Conservation (phyloP, 2,329 filamentous ascomycete species). For the Xylaria sp. region DNA sequence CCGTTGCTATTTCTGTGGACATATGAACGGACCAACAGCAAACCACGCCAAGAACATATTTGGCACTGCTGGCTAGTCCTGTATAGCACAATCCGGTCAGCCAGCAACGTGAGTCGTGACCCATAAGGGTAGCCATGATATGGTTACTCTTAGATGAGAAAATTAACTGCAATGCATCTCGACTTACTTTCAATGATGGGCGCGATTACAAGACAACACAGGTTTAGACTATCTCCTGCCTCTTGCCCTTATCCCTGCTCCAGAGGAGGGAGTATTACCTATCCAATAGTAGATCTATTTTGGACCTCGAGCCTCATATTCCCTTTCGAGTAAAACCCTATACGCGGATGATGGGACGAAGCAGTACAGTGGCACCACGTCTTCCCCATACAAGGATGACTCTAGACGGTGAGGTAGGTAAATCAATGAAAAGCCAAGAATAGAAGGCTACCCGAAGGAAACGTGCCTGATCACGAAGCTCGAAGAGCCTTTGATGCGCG, state of each 20-base stretch:
- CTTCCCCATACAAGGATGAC: no score
- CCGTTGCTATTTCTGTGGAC: not conserved
- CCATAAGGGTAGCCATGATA: not conserved
- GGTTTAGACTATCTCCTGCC: not conserved
- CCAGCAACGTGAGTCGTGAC: not conserved
- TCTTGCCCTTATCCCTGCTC: conserved; percentile 1
- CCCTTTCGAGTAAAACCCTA: no score
- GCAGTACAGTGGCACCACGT: no score
- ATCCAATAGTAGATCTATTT: no score
- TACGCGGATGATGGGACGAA: no score
- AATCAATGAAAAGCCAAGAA: no score
- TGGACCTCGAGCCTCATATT: no score
- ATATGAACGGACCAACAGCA: conserved; percentile 12
- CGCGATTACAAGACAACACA: conserved; percentile 14
- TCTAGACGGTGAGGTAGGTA: no score
- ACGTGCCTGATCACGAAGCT: no score
- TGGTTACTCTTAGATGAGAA: not conserved
- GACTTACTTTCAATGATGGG: conserved; percentile 18
- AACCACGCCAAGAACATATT: conserved; percentile 12
- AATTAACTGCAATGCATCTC: not conserved
- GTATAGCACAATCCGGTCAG: conserved; percentile 15
- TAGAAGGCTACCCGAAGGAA: no score
- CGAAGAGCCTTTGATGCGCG: no score
- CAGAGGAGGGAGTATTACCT: not conserved
- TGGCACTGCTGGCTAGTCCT: conserved; percentile 14